Base-by-base conservation (phyloP, 805 yeast species). In the Kurtzmaniella cleridarum region DNA sequence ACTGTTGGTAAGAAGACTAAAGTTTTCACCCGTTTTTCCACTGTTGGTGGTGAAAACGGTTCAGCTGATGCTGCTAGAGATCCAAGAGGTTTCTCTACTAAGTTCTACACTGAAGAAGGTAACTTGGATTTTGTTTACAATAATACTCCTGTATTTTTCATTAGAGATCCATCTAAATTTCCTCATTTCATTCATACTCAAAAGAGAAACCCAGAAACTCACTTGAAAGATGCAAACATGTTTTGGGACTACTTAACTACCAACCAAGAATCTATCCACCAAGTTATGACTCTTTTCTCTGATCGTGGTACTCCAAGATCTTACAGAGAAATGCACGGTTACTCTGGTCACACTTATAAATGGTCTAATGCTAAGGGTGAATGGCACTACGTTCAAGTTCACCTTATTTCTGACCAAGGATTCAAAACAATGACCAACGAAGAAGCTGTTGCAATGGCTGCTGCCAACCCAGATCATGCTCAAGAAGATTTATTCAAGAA, bases 121-220 rank as follows among this genome's bases (percentile, higher is more conserved):
- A 81, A 83, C 67, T 73, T 81, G 63, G 95, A 85, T 65, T 78
- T 83, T 68, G 95, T 85, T 18, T 83, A 81, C 68, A 86, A 84
- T 73, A 85, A 86, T 66, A 85, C 93, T 23, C 95, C 95, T 10
- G 75, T 86, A 41, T 86, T 86, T 64, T 86, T 86, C 67, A 65
- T 86, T 47, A 79, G 95, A 67, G 95, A 87, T 60, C 89, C 91
- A 38, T 70, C 81, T 42, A 85, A 87, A 69, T 87, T 86, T 70
- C 93, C 95, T 35, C 86, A 81, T 55, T 85, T 86, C 56, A 86
- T 86, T 56, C 95, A 87, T 64, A 83, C 95, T 15, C 95, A 87
- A 63, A 85, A 86, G 78, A 76, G 95, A 67, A 75, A 82, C 66
- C 93, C 95, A 15, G 76, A 81, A 59, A 84, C 89, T 31, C 84